These are phyloP conservation scores for Magnaporthiopsis rhizophila DNA, from an alignment of 2,329 filamentous ascomycete species.

Conservation along the genomic window DNA sequence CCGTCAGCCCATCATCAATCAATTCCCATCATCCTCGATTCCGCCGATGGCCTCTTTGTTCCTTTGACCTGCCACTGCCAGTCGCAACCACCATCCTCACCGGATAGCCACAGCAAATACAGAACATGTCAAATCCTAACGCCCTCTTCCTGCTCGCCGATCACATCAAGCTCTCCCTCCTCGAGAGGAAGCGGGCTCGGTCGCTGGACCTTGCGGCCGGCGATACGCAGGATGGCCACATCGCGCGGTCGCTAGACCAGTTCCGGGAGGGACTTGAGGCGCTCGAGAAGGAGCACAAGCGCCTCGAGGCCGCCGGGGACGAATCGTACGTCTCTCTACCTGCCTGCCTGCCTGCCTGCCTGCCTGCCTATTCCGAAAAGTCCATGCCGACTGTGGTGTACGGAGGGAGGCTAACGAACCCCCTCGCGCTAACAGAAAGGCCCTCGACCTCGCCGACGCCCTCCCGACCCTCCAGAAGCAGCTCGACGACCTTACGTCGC, in stretches of 20 bases:
- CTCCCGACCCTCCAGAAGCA: slow-evolving; percentile 64
- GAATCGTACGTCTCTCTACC: slow-evolving; percentile 39
- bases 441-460: slow-evolving; percentile 50
- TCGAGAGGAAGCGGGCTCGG: slow-evolving; percentile 82
- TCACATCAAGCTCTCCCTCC: slow-evolving; percentile 90
- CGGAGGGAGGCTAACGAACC: too few relatives aligned
- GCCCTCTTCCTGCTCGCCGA: slow-evolving; percentile 91
- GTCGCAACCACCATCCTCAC: too few relatives aligned
- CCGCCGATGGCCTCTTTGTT: too few relatives aligned
- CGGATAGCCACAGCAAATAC: not conserved
- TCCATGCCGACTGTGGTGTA: too few relatives aligned
- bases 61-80: too few relatives aligned
- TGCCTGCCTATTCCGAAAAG: not conserved
- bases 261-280: slow-evolving; percentile 71
- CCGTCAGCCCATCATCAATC: too few relatives aligned
- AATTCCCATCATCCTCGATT: too few relatives aligned
- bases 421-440: slow-evolving; percentile 28
- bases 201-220: slow-evolving; percentile 65
- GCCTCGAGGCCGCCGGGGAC: slow-evolving; percentile 56
- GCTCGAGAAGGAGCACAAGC: slow-evolving; percentile 55
- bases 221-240: slow-evolving; percentile 78
- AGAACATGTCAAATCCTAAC: slow-evolving; percentile 49
- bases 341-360: not conserved
- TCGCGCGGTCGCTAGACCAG: slow-evolving; percentile 80
- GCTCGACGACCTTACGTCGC: slow-evolving; percentile 65